Base-by-base conservation (phyloP, 1,139 yeast species). In the Sugiyamaella neomexicana region DNA sequence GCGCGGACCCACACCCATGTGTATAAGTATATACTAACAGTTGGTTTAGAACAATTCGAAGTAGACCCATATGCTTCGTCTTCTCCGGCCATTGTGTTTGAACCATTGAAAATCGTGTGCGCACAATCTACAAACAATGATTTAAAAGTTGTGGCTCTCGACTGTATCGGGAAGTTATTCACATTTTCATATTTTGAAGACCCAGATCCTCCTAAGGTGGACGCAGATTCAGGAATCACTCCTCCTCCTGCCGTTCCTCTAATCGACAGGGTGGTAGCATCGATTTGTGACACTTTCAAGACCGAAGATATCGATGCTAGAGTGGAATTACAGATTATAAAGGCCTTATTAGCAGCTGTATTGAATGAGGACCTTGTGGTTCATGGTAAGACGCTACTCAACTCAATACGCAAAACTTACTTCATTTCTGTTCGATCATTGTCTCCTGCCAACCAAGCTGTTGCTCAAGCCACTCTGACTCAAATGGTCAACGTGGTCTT, bases 401-500 rank as follows among this genome's bases (percentile, higher is more conserved):
- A 87, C 65, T 98, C 98, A 0, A 86, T 95, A 38, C 81, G 99
- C 68, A 96, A 89, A 67, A 88, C 93, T 17, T 93, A 93, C 73
- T 91, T 90, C 68, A 89, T 95, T 32, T 95, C 93, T 66, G 86
- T 93, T 45, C 80, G 89, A 58, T 89, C 97, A 0, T 76, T 86
- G 60, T 83, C 87, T 16, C 81, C 93, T 2, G 76, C 89, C 25
- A 93, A 90, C 67, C 99, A 93, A 71, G 88, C 93, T 0, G 85
- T 91, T 57, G 99, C 99, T 0, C 99, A 95, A 72, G 98, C 97
- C 1, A 86, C 95, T 8, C 77, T 95, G 60, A 89, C 96, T 2
- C 99, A 95, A 72, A 88, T 91, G 64, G 89, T 93, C 32, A 84
- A 86, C 55, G 84, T 89, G 3, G 85, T 91, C 13, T 93, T 89